Evolutionary conservation across 768 basidiomycete species (phyloP).

Genomic region (Termitomyces bulborhizus): DNA sequence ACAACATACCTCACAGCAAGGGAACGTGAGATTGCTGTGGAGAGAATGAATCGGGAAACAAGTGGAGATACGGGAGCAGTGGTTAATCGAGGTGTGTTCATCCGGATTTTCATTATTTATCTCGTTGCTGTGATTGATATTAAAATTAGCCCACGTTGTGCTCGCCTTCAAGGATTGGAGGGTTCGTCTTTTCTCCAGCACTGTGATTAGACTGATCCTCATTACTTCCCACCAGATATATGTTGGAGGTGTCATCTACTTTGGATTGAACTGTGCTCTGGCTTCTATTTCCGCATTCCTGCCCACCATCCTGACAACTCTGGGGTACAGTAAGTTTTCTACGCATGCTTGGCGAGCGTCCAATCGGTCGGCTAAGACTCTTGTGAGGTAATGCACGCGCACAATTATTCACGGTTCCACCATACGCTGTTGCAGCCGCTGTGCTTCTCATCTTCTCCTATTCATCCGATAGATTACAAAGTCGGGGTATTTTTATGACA

Average conservation of each 20-base stretch:
- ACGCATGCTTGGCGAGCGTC: background rate
- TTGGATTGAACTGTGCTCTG: conserved; percentile 69
- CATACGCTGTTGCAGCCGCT: conserved; percentile 66
- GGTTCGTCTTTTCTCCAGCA: conserved; percentile 24
- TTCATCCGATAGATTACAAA: conserved; percentile 61
- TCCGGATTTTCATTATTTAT: background rate
- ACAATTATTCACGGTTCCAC: conserved; percentile 76
- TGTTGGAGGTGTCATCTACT: conserved; percentile 66
- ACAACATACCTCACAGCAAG: conserved; percentile 49
- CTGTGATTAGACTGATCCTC: background rate
- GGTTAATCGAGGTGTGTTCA: conserved; percentile 48
- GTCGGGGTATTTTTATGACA: conserved; percentile 44
- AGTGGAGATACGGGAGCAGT: conserved; percentile 61
- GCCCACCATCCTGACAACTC: conserved; percentile 73
- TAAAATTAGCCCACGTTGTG: conserved; percentile 47
- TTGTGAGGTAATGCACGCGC: conserved; percentile 53
- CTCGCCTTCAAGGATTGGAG: conserved; percentile 72
- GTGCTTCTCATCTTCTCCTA: conserved; percentile 56
- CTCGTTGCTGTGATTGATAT: background rate
- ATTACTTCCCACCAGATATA: conserved; percentile 40
- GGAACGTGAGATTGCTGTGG: conserved; percentile 56
- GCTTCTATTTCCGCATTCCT: conserved; percentile 81
- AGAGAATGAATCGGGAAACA: conserved; percentile 59
- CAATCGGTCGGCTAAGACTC: conserved; percentile 3
- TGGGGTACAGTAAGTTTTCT: conserved; percentile 56